Base-by-base conservation (phyloP, 2,329 filamentous ascomycete genomes). In the Nothophoma quercina region DNA sequence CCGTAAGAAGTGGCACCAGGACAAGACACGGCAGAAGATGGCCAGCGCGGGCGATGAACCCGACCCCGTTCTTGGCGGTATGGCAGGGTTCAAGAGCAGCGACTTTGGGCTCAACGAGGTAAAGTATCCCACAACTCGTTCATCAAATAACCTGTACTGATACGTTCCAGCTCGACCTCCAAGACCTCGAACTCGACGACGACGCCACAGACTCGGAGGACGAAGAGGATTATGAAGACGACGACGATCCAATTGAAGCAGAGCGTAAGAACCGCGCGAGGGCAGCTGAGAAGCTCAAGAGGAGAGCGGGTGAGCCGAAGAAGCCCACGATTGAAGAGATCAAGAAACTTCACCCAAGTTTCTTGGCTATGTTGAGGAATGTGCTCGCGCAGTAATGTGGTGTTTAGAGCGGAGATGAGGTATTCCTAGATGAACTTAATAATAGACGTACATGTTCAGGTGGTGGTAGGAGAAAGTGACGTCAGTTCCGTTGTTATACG, bases 1-100 rank as follows among this genome's bases (percentile, higher is more conserved):
- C 33, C 83, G 95, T 48, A 98, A 99, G 82, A 93, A 93, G 77
- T 99, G 95, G 95, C 95, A 99, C 72, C 87, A 93, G 56, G 91
- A 96, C 77, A 99, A 99, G 82, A 99, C 95, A 7, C 82, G 93
- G 46, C 95, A 98, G 78, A 99, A 99, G 82, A 98, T 99, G 95
- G 95, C 95, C 0, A 92, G 91, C 2, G 92, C 86, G 3, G 81
- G 72, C 6, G 80, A 81, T 5, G 78, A 79, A 29, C 71, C 72
- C 8, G 79, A 77, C 43, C 75, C 65, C 26, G 56, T 69, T 21
- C 56, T 76, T 8, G 70, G 71, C 5, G 74, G 70, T 16, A 70
- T 68, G 51, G 67, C 77, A 15, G 80, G 81, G 21, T 96, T 98
- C 77, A 87, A 83, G 67, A 88, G 88, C 18, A 85, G 84, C 40